phyloP scores from a whole-genome alignment of 495 filamentous ascomycete species.

The Gamarada debralockiae region DNA sequence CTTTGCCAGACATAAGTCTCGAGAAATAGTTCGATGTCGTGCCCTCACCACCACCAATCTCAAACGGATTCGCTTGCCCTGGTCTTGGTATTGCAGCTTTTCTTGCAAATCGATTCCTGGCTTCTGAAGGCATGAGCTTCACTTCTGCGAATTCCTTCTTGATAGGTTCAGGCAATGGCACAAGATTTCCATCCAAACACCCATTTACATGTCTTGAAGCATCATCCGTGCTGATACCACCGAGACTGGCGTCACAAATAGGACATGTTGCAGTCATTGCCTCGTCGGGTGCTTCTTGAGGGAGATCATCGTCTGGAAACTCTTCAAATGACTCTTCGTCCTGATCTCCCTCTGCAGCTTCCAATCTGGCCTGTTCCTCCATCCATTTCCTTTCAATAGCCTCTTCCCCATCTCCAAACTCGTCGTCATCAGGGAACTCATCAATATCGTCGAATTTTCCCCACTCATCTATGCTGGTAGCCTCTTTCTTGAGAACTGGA shows the following conservation, averaged over 20 bases:
- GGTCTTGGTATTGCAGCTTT: slow-evolving; percentile 68
- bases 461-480: slow-evolving; percentile 51
- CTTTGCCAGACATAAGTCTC: slow-evolving; percentile 86
- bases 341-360: slow-evolving; percentile 29
- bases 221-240: slow-evolving; percentile 54
- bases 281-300: slow-evolving; percentile 4
- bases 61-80: slow-evolving; percentile 71
- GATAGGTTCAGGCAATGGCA: slow-evolving; percentile 36
- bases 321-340: slow-evolving; percentile 36
- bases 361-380: slow-evolving; percentile 24
- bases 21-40: slow-evolving; percentile 69
- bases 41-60: slow-evolving; percentile 35
- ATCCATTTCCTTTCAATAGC: slow-evolving; percentile 25
- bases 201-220: slow-evolving; percentile 79
- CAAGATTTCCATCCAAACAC: slow-evolving; percentile 80
- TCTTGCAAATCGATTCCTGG: slow-evolving; percentile 48
- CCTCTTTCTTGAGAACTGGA: slow-evolving; percentile 50
- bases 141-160: slow-evolving; percentile 14
- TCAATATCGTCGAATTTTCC: slow-evolving; percentile 67
- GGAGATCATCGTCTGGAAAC: slow-evolving; percentile 10
- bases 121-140: slow-evolving; percentile 36
- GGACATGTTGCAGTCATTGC: slow-evolving; percentile 57
- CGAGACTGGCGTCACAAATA: slow-evolving; percentile 64
- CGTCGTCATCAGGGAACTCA: slow-evolving; percentile 41
- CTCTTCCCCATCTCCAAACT: slow-evolving; percentile 25